Evolutionary conservation across 176 grass and related monocot species (phyloP).

Genomic region (Hyparrhenia diplandra): DNA sequence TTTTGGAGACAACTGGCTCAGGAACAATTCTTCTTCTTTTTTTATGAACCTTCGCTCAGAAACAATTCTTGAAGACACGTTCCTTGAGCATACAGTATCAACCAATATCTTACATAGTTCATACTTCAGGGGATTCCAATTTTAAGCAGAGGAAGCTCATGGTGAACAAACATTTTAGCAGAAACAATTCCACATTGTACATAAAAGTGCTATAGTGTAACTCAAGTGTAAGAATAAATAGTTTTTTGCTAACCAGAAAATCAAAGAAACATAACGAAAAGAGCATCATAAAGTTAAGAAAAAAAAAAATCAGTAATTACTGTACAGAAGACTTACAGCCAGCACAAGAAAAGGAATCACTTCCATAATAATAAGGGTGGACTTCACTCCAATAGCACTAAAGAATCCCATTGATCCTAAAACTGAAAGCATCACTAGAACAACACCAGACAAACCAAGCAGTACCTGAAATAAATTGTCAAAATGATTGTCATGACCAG

Average conservation of each 20-base stretch:
- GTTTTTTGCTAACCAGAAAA: no score
- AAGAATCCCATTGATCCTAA: constrained; percentile 92
- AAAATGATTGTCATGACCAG: constrained; percentile 27
- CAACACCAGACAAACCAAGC: constrained; percentile 83
- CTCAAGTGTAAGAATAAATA: constrained; percentile 3
- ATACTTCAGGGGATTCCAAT: background rate
- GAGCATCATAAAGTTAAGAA: background rate
- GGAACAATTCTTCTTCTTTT: no score
- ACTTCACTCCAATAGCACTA: constrained; percentile 87
- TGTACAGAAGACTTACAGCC: constrained; percentile 71
- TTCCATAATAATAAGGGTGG: constrained; percentile 99
- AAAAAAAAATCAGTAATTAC: constrained; percentile 9
- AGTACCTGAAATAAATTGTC: constrained; percentile 60
- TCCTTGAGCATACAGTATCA: background rate
- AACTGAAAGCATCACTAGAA: constrained; percentile 95
- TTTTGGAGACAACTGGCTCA: no score
- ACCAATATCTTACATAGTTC: constrained; percentile 7
- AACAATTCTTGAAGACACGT: background rate
- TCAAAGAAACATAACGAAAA: constrained; percentile 18
- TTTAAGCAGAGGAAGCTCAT: background rate
- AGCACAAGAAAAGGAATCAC: constrained; percentile 98
- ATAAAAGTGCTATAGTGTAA: constrained; percentile 16
- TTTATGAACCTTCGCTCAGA: no score
- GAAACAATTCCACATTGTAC: constrained; percentile 9
- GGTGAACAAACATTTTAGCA: background rate